Evolutionary conservation across 1,284 basidiomycete species (phyloP), one percentile per base, ranked within the genome.

Genomic region (Naganishia cerealis): DNA sequence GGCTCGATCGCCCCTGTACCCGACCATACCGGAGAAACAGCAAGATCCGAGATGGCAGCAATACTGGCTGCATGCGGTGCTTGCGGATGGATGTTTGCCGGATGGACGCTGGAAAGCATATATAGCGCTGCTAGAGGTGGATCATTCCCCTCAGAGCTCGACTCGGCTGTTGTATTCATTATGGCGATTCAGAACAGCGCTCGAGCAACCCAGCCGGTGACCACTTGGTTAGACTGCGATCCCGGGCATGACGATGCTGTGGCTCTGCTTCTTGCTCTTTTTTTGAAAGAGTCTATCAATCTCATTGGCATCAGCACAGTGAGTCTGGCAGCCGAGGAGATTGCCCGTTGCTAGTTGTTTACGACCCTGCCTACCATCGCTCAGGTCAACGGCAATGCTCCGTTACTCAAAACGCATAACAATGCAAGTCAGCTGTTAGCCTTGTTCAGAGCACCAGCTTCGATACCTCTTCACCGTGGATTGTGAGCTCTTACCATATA

Each of bases 191-290:
- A 16, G n/a, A 40, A 24, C 3, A 36, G 40, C 55, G 46, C 46
- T 9, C 46, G 24, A 50, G 9, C n/a, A 50, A 9, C 46, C 8
- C 46, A 24, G 21, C 46, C 46, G 8, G 46, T 50, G n/a, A 50
- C n/a, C 21, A 50, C 46, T 3, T 68, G 67, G 67, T 33, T 68
- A 4, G 67, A 68, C 55, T 68, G 68, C 53, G 68, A 69, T 43
- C 65, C 65, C 13, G 68, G 68, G 5, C 68, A 69, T 46, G 68
- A 69, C 50, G 68, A 69, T 53, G 63, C 65, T 0, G 55, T 69
- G 18, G 68, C 68, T 12, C 43, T 69, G 46, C 53, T 69, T n/a
- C 46, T 69, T 16, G 68, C 68, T 21, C 58, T 69, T 36, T 69
- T 52, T 24, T n/a, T 67, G n/a, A 50, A 67, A 58, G 65, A 66